Conservation (phyloP, 2,329 filamentous ascomycete species). For the Mycosphaerelloides madeirae region DNA sequence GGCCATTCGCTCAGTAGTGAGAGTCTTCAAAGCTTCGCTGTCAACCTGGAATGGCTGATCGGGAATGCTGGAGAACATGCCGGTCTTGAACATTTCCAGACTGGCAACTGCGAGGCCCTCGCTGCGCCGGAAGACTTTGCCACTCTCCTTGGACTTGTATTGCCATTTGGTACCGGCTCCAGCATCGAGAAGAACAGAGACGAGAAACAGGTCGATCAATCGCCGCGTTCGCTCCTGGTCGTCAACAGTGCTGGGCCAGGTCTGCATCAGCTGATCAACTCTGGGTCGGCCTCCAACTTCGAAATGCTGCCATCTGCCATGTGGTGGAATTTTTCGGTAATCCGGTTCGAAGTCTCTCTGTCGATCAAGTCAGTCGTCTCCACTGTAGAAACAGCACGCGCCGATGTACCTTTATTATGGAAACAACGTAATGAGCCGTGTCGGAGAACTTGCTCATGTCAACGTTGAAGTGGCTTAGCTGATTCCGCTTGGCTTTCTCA, state of each 20-base stretch:
- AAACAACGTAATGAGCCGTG: conserved; percentile 81
- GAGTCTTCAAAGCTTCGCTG: conserved; percentile 66
- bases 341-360: conserved; percentile 67
- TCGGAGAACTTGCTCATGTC: conserved; percentile 79
- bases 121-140: conserved; percentile 73
- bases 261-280: conserved; percentile 64
- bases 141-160: conserved; percentile 88
- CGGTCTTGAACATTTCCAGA: conserved; percentile 89
- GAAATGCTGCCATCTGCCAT: conserved; percentile 81
- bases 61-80: conserved; percentile 78
- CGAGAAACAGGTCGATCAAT: conserved; percentile 70
- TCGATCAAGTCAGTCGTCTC: too few relatives aligned
- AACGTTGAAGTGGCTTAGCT: conserved; percentile 81
- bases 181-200: conserved; percentile 79
- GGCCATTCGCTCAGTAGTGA: conserved; percentile 71
- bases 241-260: conserved; percentile 66
- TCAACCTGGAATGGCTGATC: conserved; percentile 86
- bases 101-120: conserved; percentile 78
- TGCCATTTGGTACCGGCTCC: conserved; percentile 87
- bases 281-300: conserved; percentile 72
- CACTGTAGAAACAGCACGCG: not conserved
- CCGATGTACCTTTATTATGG: conserved; percentile 75
- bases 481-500: conserved; percentile 70
- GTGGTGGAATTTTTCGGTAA: conserved; percentile 72
- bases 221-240: conserved; percentile 68